These are phyloP conservation scores for Naganishia antarctica DNA, from an alignment of 768 basidiomycete species.

Conservation along the genomic window DNA sequence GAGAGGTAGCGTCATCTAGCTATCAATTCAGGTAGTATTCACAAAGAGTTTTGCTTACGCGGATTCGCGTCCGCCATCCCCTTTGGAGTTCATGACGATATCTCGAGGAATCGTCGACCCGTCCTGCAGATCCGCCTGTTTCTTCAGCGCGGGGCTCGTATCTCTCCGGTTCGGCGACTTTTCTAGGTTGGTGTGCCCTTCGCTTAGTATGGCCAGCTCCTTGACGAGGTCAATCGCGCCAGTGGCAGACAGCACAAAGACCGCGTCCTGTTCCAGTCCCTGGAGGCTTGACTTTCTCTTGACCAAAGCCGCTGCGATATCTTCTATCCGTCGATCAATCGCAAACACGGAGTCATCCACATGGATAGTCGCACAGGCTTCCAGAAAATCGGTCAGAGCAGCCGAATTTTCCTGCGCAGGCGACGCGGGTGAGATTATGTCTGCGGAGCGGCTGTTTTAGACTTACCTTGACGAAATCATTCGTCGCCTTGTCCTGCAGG, in stretches of 20 bases:
- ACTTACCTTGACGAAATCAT: slow-evolving; percentile 8
- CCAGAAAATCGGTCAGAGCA: slow-evolving; percentile 7
- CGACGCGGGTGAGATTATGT: neutral
- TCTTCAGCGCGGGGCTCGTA: too few species aligned
- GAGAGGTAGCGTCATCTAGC: neutral
- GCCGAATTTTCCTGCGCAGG: neutral
- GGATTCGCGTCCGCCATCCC: too few species aligned
- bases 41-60: too few species aligned
- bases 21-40: too few species aligned
- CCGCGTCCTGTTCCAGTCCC: neutral
- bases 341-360: neutral
- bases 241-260: neutral
- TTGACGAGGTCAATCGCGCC: neutral
- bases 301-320: slow-evolving; percentile 7
- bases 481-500: slow-evolving; percentile 7
- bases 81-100: too few species aligned
- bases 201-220: slow-evolving; percentile 3
- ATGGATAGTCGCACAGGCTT: slow-evolving; percentile 5
- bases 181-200: neutral
- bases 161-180: neutral
- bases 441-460: neutral
- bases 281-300: slow-evolving; percentile 4
- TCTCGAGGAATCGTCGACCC: too few species aligned
- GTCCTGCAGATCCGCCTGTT: too few species aligned
- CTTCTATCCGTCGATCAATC: slow-evolving; percentile 9